Evolutionary conservation across 306 rosid genomes (phyloP).

Genomic region (Prunus armeniaca): DNA sequence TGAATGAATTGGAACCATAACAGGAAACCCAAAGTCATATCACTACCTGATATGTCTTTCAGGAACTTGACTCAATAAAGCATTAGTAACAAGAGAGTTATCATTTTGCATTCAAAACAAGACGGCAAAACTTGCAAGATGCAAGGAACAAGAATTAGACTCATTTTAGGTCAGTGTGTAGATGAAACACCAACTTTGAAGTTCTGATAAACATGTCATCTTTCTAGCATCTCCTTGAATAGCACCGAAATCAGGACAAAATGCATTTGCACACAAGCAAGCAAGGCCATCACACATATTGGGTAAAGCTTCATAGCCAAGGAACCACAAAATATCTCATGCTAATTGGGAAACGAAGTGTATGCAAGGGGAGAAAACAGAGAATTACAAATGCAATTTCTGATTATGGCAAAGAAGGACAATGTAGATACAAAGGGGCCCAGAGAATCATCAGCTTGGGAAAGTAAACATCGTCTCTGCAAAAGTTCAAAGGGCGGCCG

Average conservation of each 20-base stretch:
- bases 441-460: not conserved
- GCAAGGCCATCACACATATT: not conserved
- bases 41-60: not conserved
- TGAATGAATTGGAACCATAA: not conserved
- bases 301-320: not conserved
- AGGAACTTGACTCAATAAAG: not conserved
- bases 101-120: not conserved
- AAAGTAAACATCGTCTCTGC: not conserved
- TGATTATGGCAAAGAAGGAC: not conserved
- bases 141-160: not conserved
- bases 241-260: not conserved
- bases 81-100: not conserved
- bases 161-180: not conserved
- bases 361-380: not conserved
- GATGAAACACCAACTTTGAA: not conserved
- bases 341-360: not conserved
- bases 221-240: not conserved
- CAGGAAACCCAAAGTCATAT: not conserved
- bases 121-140: not conserved
- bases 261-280: not conserved
- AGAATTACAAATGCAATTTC: not conserved
- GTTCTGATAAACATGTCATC: not conserved
- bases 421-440: constrained; percentile 10
- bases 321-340: not conserved
- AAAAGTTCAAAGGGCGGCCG: not conserved